Base-by-base conservation (phyloP, 225 moss, liverwort and hornwort genomes). In the Physcomitrellopsis africana region DNA sequence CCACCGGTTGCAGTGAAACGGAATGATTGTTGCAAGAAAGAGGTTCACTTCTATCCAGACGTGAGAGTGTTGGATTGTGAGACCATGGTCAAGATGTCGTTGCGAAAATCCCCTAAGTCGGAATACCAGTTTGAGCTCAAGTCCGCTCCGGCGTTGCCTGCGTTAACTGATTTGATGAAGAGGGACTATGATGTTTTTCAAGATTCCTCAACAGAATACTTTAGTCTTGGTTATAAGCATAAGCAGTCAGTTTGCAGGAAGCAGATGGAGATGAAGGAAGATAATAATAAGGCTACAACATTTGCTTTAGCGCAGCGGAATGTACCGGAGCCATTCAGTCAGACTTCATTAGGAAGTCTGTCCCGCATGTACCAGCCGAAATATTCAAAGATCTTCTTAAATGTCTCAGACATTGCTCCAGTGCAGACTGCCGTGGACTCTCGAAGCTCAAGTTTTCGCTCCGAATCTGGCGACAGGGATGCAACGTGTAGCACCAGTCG, bases 391-490 rank as follows among this genome's bases (percentile, higher is more conserved):
- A 85, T 86, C 47, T 86, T 83, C 51, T 83, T 86, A 24, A 79
- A 86, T 26, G 79, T 83, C 41, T 81, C 76, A 2, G 85, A 89
- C 55, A 74, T 83, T 20, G 79, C 83, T 11, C 83, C 85, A 2
- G 81, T 85, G 48, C 83, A 85, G 63, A 83, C 92, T 16, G 90
- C 92, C 42, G 88, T 91, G 77, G 93, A 96, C 78, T 94, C 93
- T 19, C 83, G 85, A 16, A 89, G 92, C 75, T 96, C 96, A 15
- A 96, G 96, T 63, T 96, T 96, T 51, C 92, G 92, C 65, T 96
- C 96, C 32, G 91, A 93, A 72, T 87, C 93, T 16, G 85, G 83
- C 1, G 91, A 93, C 29, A 76, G 83, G 56, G 96, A 96, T 60
- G 77, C 87, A 11, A 88, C 87, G 18, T 92, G 91, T 57, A 87